Conservation (phyloP, 176 grass and related monocot species). For the Eragrostis nindensis region DNA sequence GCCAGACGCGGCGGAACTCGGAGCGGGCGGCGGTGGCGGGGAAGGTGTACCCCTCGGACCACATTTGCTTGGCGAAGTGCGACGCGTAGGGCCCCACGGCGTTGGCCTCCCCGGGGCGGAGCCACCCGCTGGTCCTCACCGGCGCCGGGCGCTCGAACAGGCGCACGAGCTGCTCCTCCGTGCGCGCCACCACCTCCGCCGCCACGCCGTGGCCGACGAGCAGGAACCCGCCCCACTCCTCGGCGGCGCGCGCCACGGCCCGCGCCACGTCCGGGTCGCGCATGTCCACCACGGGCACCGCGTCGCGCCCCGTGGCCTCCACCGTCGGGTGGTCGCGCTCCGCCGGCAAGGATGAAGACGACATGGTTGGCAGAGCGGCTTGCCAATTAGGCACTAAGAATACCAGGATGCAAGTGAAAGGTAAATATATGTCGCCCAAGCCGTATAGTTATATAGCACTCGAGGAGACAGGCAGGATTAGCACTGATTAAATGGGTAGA, state of each 20-base stretch:
- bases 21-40: conserved; percentile 21
- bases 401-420: too few species aligned
- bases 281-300: conserved; percentile 65
- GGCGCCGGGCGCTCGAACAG: conserved; percentile 53
- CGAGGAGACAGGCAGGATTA: not conserved
- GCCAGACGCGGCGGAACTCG: conserved; percentile 66
- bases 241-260: conserved; percentile 43
- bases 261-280: not conserved
- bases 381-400: too few species aligned
- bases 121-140: conserved; percentile 50
- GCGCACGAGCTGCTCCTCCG: conserved; percentile 38
- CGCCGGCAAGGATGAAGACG: too few species aligned
- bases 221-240: conserved; percentile 75
- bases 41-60: conserved; percentile 79
- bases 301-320: not conserved
- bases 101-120: not conserved
- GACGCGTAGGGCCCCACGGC: conserved; percentile 29
- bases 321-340: conserved; percentile 33
- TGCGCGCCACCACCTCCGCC: not conserved
- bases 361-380: too few species aligned
- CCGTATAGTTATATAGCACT: not conserved
- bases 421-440: too few species aligned
- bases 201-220: conserved; percentile 54
- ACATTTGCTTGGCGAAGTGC: conserved; percentile 68
- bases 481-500: too few species aligned